Base-by-base conservation (phyloP, 345 rosid genomes). In the Kernera saxatilis region DNA sequence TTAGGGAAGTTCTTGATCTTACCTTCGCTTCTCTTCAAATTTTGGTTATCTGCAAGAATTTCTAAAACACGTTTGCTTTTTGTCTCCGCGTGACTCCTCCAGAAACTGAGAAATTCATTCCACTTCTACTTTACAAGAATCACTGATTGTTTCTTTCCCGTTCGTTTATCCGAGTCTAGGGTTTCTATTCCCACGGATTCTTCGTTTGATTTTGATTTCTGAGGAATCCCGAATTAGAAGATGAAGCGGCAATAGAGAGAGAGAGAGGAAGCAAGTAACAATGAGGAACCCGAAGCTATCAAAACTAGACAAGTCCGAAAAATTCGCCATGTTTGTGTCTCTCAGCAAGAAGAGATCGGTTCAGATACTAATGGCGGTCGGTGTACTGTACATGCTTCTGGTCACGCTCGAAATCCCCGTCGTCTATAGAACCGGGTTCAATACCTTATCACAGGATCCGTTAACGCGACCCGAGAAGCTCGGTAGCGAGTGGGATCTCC, bases 401-500 rank as follows among this genome's bases (percentile, higher is more conserved):
- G 77, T 87, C 51, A 84, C 87, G 15, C 56, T 90, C 8, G 88
- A 90, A 71, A 83, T 90, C 63, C 93, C 96, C 5, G 63, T 80
- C 59, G 82, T 87, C 5, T 87, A 77, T 70, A 72, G 49, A 12
- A 56, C 82, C 40, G 78, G 80, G 8, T 37, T 80, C 62, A 52
- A 69, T 48, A 61, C 83, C 3, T 52, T 84, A n/a, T 72, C 87
- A 8, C 82, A 67, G 19, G 90, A 83, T 18, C 57, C 79, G 46
- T 33, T 82, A 6, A 29, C 82, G 48, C 83, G 82, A 45, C 78
- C 75, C 25, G 74, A 59, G 3, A 40, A 45, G 39, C 90, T 84
- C 51, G 56, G 66, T 23, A 85, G 79, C 78, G 77, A 81, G 27
- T 37, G 69, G 49, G 83, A 84, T 49, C 45, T 75, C 49, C 80